Conservation (phyloP, 2,329 filamentous ascomycete genomes). For the Penicillium occitanis region DNA sequence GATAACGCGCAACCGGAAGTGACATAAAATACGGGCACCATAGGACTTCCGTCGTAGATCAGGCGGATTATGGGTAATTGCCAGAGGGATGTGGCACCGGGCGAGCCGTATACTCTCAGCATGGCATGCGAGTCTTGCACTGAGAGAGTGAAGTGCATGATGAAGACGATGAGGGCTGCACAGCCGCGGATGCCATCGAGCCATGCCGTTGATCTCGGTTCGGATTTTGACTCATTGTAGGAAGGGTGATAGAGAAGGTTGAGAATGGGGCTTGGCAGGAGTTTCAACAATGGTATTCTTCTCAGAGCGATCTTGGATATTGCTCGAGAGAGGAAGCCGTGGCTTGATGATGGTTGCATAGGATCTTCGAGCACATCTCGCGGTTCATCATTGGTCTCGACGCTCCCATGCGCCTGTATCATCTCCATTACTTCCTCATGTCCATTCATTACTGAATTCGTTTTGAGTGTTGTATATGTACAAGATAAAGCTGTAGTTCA, state of each 20-base stretch:
- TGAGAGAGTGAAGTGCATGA: too few relatives aligned
- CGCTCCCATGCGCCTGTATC: neutral
- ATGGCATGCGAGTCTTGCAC: too few relatives aligned
- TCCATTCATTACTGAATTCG: neutral
- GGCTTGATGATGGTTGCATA: neutral
- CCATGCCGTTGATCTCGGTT: too few relatives aligned
- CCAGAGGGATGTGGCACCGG: neutral
- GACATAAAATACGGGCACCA: neutral
- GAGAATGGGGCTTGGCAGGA: too few relatives aligned
- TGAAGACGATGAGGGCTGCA: too few relatives aligned
- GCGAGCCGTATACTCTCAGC: neutral
- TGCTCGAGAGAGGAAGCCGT: neutral
- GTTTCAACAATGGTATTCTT: neutral
- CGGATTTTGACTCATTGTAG: too few relatives aligned
- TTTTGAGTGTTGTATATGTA: neutral
- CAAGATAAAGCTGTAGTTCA: neutral
- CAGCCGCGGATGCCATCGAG: too few relatives aligned
- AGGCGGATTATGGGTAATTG: neutral
- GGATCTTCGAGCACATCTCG: neutral
- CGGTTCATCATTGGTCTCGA: neutral
- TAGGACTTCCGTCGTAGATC: neutral
- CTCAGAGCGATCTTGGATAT: neutral
- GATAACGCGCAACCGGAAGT: too few relatives aligned
- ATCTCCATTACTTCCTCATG: neutral
- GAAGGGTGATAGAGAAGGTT: too few relatives aligned